phyloP scores from a whole-genome alignment of 352 stramenopile genomes.

The Pythium brachiatum region DNA sequence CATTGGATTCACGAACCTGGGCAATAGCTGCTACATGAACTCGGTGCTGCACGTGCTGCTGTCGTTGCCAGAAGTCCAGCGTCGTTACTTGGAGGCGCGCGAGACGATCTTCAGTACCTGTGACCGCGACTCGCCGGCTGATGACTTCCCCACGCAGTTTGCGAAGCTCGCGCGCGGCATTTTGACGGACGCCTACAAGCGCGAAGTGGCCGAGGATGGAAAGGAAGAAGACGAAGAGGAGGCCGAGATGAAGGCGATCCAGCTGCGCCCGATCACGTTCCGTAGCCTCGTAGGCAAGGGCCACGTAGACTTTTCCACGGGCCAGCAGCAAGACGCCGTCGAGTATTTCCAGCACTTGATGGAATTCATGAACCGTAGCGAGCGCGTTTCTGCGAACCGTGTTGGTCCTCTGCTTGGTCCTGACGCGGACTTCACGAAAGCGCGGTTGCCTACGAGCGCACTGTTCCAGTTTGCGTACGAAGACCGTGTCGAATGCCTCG shows the following conservation, averaged over 20 bases:
- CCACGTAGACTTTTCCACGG: slow-evolving; percentile 96
- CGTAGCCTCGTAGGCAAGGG: slow-evolving; percentile 93
- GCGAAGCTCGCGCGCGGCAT: slow-evolving; percentile 90
- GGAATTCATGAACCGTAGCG: slow-evolving; percentile 88
- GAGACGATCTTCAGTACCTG: slow-evolving; percentile 55
- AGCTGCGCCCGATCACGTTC: slow-evolving; percentile 91
- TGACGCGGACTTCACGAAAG: slow-evolving; percentile 25
- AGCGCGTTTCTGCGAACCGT: slow-evolving; percentile 54
- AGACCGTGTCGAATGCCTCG: slow-evolving; percentile 78
- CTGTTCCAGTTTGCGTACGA: slow-evolving; percentile 94
- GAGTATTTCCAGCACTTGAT: slow-evolving; percentile 98
- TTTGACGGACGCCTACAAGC: slow-evolving; percentile 83
- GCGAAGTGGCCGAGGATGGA: slow-evolving; percentile 21
- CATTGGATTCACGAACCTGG: slow-evolving; percentile 98
- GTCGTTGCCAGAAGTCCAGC: slow-evolving; percentile 68
- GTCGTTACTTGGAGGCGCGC: slow-evolving; percentile 61
- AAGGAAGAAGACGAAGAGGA: slow-evolving; percentile 21
- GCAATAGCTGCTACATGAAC: slow-evolving; percentile 99
- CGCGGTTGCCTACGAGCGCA: slow-evolving; percentile 61
- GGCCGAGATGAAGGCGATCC: slow-evolving; percentile 23
- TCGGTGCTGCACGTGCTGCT: slow-evolving; percentile 95
- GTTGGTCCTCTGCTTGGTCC: slow-evolving; percentile 44
- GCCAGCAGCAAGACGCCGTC: slow-evolving; percentile 97
- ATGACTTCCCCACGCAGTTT: slow-evolving; percentile 91
- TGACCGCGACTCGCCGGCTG: slow-evolving; percentile 22